Base-by-base conservation (phyloP, 768 basidiomycete species). In the Boletus coccyginus region DNA sequence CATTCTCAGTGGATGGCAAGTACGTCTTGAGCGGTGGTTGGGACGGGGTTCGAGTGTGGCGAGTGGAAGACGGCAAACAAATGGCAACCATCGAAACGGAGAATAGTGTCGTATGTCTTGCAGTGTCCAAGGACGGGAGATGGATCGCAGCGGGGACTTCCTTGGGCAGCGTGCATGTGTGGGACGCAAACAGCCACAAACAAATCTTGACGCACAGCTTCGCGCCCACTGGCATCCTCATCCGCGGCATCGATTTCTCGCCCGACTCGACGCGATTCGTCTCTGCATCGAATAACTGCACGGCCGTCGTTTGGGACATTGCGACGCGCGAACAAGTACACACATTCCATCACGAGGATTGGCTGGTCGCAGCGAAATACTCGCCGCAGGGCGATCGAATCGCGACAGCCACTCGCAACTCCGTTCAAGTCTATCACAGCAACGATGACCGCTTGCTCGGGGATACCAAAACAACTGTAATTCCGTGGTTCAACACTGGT, bases 241-340 rank as follows among this genome's bases (percentile, higher is more conserved):
- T n/a, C n/a, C n/a, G n/a, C n/a, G n/a, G n/a, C n/a, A n/a, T 58
- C 21, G 57, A 58, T 16, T 58, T 55, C 45, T 41, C 53, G 2
- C 53, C 57, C 10, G 49, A 58, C 49, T 46, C 45, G n/a, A 42
- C 33, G 0, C 40, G 31, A 12, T 40, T 57, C n/a, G 52, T 53
- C 31, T 13, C 27, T 3, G 47, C 38, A 12, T 35, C 46, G 5
- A 6, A 6, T 1, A 10, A 38, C 27, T 5, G 27, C 27, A 27
- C 27, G 4, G 27, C 27, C 4, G 6, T 27, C 27, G 27, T 27
- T 27, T 58, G 42, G 52, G 53, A 58, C 33, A 3, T 53, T 2
- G n/a, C 21, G 1, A 31, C 52, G 8, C 10, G 27, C 11, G 1
- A 32, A 19, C 40, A 27, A 12, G 49, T n/a, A 3, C n/a, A n/a